A percentile compares a stretch with the other conserved stretches of the same genome.
These are phyloP conservation scores for Hsuehochloa calcarea DNA, from an alignment of 176 grass and related monocot species.

Conservation along the genomic window DNA sequence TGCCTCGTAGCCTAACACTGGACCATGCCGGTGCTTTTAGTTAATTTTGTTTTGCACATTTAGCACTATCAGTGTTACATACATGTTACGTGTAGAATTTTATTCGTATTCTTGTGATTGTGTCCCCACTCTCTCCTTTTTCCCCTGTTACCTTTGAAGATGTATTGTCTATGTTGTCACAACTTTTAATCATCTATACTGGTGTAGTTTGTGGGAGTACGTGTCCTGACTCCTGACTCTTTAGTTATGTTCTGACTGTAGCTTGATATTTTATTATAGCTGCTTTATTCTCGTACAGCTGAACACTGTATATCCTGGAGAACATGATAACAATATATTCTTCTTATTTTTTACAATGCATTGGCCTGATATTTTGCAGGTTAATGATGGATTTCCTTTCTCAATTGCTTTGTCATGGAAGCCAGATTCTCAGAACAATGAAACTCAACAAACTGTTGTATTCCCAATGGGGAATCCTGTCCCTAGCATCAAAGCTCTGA, in stretches of 20 bases:
- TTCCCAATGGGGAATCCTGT: conserved; percentile 78
- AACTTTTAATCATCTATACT: not conserved
- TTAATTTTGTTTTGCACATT: not conserved
- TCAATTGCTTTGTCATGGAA: conserved; percentile 87
- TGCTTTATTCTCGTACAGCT: not conserved
- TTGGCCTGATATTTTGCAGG: conserved; percentile 45
- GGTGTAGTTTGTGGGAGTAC: not conserved
- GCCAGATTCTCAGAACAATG: conserved; percentile 52
- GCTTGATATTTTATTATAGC: not conserved
- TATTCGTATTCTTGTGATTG: not conserved
- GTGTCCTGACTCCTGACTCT: not conserved
- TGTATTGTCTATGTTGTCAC: not conserved
- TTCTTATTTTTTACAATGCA: not conserved
- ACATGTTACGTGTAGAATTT: not conserved
- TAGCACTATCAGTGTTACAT: not conserved
- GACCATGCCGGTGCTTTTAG: not conserved
- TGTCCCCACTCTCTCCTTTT: not conserved
- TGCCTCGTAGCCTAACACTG: no score
- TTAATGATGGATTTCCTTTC: conserved; percentile 77
- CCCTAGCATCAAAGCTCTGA: conserved; percentile 73
- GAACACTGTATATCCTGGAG: not conserved
- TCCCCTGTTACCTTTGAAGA: not conserved
- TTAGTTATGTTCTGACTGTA: not conserved
- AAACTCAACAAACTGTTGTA: conserved; percentile 60
- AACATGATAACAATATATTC: not conserved